phyloP scores from a whole-genome alignment of 352 stramenopile genomes.

The Globisporangium orthogonon region DNA sequence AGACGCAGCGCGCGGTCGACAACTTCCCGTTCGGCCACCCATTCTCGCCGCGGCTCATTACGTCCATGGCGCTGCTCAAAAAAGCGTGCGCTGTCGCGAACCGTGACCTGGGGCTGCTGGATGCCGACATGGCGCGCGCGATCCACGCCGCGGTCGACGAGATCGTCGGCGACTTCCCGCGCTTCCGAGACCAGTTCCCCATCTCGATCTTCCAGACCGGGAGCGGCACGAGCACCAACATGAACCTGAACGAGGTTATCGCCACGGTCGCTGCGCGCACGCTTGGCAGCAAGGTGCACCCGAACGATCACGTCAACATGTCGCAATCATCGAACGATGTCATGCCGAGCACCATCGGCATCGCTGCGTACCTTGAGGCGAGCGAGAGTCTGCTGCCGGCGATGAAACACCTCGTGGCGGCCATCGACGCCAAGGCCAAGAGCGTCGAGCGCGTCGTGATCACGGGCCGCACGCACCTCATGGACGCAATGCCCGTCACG shows the following conservation, averaged over 20 bases:
- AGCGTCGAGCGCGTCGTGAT: constrained; percentile 38
- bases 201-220: constrained; percentile 87
- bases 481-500: constrained; percentile 66
- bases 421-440: constrained; percentile 31
- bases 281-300: constrained; percentile 81
- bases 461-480: constrained; percentile 64
- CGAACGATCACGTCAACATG: constrained; percentile 73
- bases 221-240: constrained; percentile 96
- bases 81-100: constrained; percentile 39
- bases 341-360: constrained; percentile 46
- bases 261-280: constrained; percentile 74
- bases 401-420: constrained; percentile 30
- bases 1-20: constrained; percentile 43
- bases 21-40: constrained; percentile 49
- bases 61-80: constrained; percentile 40
- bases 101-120: constrained; percentile 31
- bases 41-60: constrained; percentile 33
- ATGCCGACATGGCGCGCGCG: constrained; percentile 22
- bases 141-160: constrained; percentile 29
- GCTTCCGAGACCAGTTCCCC: constrained; percentile 37
- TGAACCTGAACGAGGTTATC: constrained; percentile 98
- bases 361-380: constrained; percentile 41
- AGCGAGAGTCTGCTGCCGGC: constrained; percentile 62
- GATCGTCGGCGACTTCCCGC: constrained; percentile 25
- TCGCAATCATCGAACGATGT: constrained; percentile 65